Evolutionary conservation across 163 green algal species (phyloP), one percentile per base, ranked within the genome.

Genomic region (Scenedesmus sp.): DNA sequence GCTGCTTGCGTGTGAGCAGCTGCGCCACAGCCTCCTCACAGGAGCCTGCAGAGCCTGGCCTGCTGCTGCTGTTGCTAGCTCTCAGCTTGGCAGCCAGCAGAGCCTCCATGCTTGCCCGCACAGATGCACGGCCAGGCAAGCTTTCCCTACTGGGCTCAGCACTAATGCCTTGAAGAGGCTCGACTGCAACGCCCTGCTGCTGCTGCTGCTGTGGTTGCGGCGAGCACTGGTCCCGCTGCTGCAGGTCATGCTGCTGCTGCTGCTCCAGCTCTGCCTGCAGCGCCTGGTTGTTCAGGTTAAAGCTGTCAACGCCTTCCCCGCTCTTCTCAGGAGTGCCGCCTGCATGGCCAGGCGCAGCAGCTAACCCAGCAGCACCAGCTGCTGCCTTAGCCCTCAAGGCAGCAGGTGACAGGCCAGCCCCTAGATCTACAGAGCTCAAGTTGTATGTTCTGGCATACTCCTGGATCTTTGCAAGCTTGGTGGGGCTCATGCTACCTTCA

Each of bases 401-500:
- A 23, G 26, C 16, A 23, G 87, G 34, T 9, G 64, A 46, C 87
- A 91, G 5, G 4, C 87, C 73, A 62, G 54, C 70, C 3, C 70
- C 70, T 2, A 79, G 70, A 8, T 79, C 70, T 13, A 79, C 23
- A 79, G 70, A 79, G 70, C 70, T 79, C 23, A 79, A 52, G 70
- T 79, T 79, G 70, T 79, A 79, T 52, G 70, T 52, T 52, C 70
- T 60, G 4, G 82, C 73, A 79, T 79, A 91, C 73, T 91, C 87
- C 73, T 91, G 87, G n/a, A 91, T 91, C 73, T 86, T 91, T 0
- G 87, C 87, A 18, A 91, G 73, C 8, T 64, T 34, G 54, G 12
- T 57, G 0, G 87, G 87, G 18, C 87, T 91, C 52, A 91, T 91
- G n/a, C 87, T 91, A 23, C 87, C 87, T 2, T 91, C 55, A 85